Evolutionary conservation across 345 rosid genomes (phyloP), one percentile per base, ranked within the genome.

Genomic region (Acer negundo): DNA sequence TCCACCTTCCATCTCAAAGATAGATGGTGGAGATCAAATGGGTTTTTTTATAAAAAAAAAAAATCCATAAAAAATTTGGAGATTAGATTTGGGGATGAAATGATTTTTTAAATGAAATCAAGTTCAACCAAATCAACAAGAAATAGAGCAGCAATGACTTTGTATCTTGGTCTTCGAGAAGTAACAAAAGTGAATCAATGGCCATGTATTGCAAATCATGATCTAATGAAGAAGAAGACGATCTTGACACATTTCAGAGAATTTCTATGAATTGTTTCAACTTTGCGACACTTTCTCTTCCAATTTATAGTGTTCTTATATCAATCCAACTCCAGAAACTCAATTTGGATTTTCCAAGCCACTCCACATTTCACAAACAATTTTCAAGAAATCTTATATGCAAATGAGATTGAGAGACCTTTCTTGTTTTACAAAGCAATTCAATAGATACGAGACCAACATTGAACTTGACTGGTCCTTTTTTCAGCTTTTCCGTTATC

Each of bases 401-500:
- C 97, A 90, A 44, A 94, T 90, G 15, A 78, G 71, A 51, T 72
- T 70, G 6, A 91, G 80, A 42, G 84, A 84, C 65, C 83, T 88
- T 38, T 83, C 84, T 81, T 82, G 83, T 38, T 81, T 76, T 2
- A 91, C 98, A 69, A 94, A 94, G 78, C 92, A 87, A 59, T 90
- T 86, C 75, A 94, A 62, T 17, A 93, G 84, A 75, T 82, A 75
- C 7, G 82, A 23, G 89, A 91, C 98, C 98, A 94, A 40, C 81
- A 88, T 55, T 90, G 97, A 44, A 94, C 82, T 79, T 93, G 95
- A 75, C 84, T 78, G 22, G 86, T 89, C 98, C 97, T 93, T 79
- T 94, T 94, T 78, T 94, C 97, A 7, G 93, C 97, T 53, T 88
- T 94, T 71, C 76, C 75, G 74, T 80, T 82, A 82, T 91, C 95